These are phyloP conservation scores for Pelargonium myrrhifolium DNA, from an alignment of 441 rosid genomes.

Conservation along the genomic window DNA sequence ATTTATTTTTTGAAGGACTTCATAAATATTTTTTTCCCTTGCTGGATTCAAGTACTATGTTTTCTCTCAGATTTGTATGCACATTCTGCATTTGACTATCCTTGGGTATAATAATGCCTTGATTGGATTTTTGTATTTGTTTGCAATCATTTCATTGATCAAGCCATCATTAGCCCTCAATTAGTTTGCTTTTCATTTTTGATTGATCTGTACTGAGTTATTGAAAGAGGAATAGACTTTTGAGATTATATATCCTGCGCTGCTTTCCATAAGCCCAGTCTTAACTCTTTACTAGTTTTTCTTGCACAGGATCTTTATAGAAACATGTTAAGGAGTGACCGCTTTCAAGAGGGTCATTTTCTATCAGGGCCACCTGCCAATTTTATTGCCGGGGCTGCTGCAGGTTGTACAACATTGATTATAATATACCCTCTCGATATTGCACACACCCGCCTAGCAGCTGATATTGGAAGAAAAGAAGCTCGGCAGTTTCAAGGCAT, in stretches of 20 bases:
- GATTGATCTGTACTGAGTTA: not conserved
- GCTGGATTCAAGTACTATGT: no score
- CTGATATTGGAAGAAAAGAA: slow-evolving; percentile 73
- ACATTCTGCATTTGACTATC: not conserved
- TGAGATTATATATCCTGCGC: not conserved
- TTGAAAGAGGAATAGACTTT: not conserved
- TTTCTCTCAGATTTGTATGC: not conserved
- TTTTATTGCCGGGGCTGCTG: slow-evolving; percentile 82
- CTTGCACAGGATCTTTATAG: slow-evolving; percentile 62
- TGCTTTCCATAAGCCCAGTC: not conserved
- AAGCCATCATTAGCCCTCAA: not conserved
- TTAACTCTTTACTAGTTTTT: not conserved
- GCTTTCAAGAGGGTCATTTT: slow-evolving; percentile 35
- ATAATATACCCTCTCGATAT: slow-evolving; percentile 90
- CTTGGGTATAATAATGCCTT: not conserved
- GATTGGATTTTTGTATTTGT: not conserved
- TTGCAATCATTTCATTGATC: not conserved
- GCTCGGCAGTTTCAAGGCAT: slow-evolving; percentile 76
- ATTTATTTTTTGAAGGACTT: no score
- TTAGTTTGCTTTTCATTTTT: not conserved
- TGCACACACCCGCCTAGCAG: slow-evolving; percentile 91
- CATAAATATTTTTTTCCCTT: no score
- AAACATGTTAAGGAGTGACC: slow-evolving; percentile 53
- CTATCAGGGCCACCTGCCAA: slow-evolving; percentile 69
- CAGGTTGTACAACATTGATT: slow-evolving; percentile 77